These are phyloP conservation scores for Leccinum subgranulosum DNA, from an alignment of 768 basidiomycete species.

Conservation along the genomic window DNA sequence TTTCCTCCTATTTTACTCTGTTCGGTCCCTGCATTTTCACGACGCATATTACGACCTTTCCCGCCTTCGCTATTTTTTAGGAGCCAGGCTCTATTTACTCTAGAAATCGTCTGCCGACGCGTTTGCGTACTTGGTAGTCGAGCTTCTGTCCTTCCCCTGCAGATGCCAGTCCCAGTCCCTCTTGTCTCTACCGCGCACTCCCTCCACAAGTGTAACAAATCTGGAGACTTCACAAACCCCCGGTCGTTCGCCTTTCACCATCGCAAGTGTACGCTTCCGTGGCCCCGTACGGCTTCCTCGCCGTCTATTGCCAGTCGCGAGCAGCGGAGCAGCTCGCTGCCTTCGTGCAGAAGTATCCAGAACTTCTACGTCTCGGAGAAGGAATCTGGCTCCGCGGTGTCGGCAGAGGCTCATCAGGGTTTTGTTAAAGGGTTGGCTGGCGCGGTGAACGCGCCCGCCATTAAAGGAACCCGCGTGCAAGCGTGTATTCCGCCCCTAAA, in stretches of 20 bases:
- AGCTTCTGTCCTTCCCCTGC: constrained; percentile 44
- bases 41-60: constrained; percentile 66
- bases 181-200: constrained; percentile 57
- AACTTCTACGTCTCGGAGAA: constrained; percentile 66
- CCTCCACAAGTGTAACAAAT: constrained; percentile 56
- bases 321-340: constrained; percentile 70
- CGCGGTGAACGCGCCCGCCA: constrained; percentile 75
- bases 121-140: constrained; percentile 42
- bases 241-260: constrained; percentile 48
- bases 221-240: constrained; percentile 36
- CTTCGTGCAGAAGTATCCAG: constrained; percentile 69
- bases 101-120: constrained; percentile 42
- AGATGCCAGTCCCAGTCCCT: constrained; percentile 88
- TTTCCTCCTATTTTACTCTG: constrained; percentile 31
- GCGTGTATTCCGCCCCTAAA: constrained; percentile 79
- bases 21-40: constrained; percentile 43
- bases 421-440: constrained; percentile 72
- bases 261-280: constrained; percentile 56
- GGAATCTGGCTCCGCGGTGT: constrained; percentile 26
- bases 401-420: constrained; percentile 43
- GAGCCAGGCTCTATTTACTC: constrained; percentile 37
- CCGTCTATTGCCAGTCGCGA: constrained; percentile 65
- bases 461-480: constrained; percentile 84
- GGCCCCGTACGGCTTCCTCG: constrained; percentile 57
- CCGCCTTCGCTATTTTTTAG: constrained; percentile 39